A percentile compares a stretch with the other conserved stretches of the same genome.
Evolutionary conservation across 495 filamentous ascomycete genomes (phyloP).

Genomic region (Halenospora varia): DNA sequence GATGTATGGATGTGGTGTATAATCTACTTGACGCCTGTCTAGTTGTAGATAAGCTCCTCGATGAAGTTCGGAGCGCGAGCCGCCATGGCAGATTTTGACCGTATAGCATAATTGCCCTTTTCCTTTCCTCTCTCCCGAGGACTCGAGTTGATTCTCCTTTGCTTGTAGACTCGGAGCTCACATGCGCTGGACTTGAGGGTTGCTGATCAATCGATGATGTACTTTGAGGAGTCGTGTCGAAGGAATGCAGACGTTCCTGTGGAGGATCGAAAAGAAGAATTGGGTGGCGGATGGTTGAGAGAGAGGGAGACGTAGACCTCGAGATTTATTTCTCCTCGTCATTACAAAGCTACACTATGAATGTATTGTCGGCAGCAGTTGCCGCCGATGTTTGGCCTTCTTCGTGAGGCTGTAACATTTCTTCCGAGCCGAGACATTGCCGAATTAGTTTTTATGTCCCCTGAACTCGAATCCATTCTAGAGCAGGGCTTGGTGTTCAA

Average conservation of each 20-base stretch:
- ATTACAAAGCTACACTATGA: background rate
- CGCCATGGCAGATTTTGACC: conserved; percentile 48
- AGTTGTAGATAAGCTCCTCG: conserved; percentile 3
- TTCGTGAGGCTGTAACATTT: background rate
- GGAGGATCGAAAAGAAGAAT: background rate
- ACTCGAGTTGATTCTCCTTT: background rate
- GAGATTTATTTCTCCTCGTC: background rate
- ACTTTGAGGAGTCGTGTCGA: too few relatives aligned
- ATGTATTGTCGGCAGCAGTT: background rate
- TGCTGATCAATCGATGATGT: too few relatives aligned
- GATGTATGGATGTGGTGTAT: conserved; percentile 11
- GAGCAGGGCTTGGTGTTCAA: too few relatives aligned
- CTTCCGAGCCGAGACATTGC: too few relatives aligned
- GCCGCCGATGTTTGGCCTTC: background rate
- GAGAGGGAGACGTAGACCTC: too few relatives aligned
- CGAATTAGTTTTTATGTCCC: too few relatives aligned
- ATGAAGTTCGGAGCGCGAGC: conserved; percentile 33
- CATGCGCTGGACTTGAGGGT: background rate
- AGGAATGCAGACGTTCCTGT: too few relatives aligned
- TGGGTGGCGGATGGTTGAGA: too few relatives aligned
- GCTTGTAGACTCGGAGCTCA: background rate
- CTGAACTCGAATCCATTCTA: too few relatives aligned
- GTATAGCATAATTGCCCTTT: conserved; percentile 38
- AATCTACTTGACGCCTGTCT: conserved; percentile 15
- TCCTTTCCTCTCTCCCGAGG: background rate